Base-by-base conservation (phyloP, 345 rosid species). In the Aquilaria sinensis region DNA sequence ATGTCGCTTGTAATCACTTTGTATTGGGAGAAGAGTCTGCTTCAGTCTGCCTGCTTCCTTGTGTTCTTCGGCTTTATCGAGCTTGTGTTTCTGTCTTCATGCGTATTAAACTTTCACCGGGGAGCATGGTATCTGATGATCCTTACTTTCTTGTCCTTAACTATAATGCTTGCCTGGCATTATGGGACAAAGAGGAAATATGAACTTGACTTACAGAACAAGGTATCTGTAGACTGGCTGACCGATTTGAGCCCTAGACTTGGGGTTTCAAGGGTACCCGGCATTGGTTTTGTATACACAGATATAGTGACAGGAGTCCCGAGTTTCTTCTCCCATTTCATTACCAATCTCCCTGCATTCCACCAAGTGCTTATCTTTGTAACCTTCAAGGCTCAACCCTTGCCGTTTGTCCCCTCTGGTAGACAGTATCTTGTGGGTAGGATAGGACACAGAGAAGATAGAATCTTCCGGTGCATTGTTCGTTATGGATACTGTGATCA, bases 311-410 rank as follows among this genome's bases (percentile, higher is more conserved):
- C 79, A 10, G 88, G 85, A 65, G 75, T 86, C 61, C 86, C 92
- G 0, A 77, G 85, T 58, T 81, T 83, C 67, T 83, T 86, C 74
- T 79, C 86, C 30, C 92, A 81, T 71, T 83, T 86, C 69, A 62
- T 81, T 47, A 69, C 77, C 0, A 83, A 86, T 60, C 76, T 86
- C 65, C 92, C 86, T 7, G 86, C 92, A 29, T 86, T 74, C 49
- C 86, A 83, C 65, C 80, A 81, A 63, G 80, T 86, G 14, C 71
- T 86, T 45, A 72, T 83, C 65, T 85, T 85, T 31, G 86, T 85
- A 63, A 79, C 88, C 43, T 79, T 83, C 74, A 85, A 85, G 74
- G 51, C 88, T n/a, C 64, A 79, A 6, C 83, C 85, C 5, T 70
- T 79, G 13, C 85, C 88, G 47, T 57, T 58, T n/a, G 79, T 81